Percentiles rank a stretch among this genome's conserved stretches.
Evolutionary conservation across 2,329 filamentous ascomycete genomes (phyloP).

Genomic region (Aspergillus fischeri): DNA sequence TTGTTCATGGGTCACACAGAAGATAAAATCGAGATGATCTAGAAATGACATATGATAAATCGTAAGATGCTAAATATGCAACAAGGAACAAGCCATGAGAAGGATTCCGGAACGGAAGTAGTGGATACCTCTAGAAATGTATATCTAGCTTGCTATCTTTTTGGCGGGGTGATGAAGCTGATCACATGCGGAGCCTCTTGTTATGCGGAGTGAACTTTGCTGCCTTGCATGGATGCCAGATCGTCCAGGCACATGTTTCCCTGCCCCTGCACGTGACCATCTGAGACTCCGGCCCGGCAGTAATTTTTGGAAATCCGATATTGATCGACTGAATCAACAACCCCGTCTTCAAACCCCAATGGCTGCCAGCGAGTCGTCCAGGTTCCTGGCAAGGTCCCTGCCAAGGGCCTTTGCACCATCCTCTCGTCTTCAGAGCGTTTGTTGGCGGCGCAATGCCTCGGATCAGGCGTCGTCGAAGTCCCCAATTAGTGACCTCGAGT

Average conservation of each 20-base stretch:
- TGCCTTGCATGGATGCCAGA: conserved; percentile 9
- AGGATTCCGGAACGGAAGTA: neutral
- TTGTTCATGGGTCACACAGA: neutral
- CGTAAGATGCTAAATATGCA: neutral
- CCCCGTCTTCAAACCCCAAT: conserved; percentile 25
- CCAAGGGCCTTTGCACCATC: conserved; percentile 31
- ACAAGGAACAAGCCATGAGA: neutral
- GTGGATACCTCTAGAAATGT: neutral
- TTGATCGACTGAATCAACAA: conserved; percentile 13
- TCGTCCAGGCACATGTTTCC: conserved; percentile 1
- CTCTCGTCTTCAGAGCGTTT: conserved; percentile 27
- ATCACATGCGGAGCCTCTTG: conserved; percentile 15
- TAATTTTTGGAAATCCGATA: conserved; percentile 27
- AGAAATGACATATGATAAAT: neutral
- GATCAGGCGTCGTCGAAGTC: conserved; percentile 33
- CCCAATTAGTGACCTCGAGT: conserved; percentile 44
- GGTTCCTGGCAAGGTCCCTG: conserved; percentile 37
- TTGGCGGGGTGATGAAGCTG: conserved; percentile 1
- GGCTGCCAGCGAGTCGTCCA: conserved; percentile 39
- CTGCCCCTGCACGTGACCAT: conserved; percentile 14
- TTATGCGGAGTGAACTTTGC: conserved; percentile 2
- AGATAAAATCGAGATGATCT: neutral
- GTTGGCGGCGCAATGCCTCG: conserved; percentile 46
- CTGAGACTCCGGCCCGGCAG: conserved; percentile 19
- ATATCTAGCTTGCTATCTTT: neutral